These are phyloP conservation scores for Linnemannia exigua DNA, from an alignment of 192 early-diverging fungal species.

Conservation along the genomic window DNA sequence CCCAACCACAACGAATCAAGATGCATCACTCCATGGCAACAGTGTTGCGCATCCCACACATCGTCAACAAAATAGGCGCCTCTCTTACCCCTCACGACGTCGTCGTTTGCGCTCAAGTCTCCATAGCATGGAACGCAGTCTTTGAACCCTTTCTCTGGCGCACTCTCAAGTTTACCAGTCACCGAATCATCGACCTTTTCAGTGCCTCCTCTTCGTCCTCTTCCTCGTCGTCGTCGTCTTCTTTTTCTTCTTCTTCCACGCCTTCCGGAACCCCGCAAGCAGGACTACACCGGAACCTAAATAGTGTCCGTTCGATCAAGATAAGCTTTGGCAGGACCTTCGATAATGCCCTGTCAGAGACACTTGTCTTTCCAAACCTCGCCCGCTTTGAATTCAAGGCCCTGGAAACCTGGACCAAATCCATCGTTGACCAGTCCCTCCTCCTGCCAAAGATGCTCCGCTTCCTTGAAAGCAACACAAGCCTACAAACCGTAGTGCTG, in stretches of 20 bases:
- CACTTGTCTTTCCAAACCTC: conserved; percentile 4
- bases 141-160: conserved; percentile 29
- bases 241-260: not conserved
- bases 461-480: conserved; percentile 18
- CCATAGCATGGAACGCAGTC: not conserved
- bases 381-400: not conserved
- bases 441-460: conserved; percentile 19
- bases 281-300: conserved; percentile 14
- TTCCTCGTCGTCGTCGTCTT: too few relatives aligned
- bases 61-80: conserved; percentile 22
- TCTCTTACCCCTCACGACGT: conserved; percentile 11
- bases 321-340: conserved; percentile 21
- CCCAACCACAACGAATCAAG: not conserved
- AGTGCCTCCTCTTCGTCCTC: not conserved
- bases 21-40: conserved; percentile 7
- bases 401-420: conserved; percentile 29
- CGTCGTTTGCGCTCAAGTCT: not conserved
- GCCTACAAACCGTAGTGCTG: conserved; percentile 12
- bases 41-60: conserved; percentile 17
- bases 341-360: not conserved
- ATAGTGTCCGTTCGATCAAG: conserved; percentile 10
- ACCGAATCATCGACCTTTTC: conserved; percentile 5
- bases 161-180: conserved; percentile 1
- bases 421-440: conserved; percentile 19
- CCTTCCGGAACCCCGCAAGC: not conserved